Evolutionary conservation across 2,329 filamentous ascomycete genomes (phyloP).

Genomic region (Pleomassaria siparia): DNA sequence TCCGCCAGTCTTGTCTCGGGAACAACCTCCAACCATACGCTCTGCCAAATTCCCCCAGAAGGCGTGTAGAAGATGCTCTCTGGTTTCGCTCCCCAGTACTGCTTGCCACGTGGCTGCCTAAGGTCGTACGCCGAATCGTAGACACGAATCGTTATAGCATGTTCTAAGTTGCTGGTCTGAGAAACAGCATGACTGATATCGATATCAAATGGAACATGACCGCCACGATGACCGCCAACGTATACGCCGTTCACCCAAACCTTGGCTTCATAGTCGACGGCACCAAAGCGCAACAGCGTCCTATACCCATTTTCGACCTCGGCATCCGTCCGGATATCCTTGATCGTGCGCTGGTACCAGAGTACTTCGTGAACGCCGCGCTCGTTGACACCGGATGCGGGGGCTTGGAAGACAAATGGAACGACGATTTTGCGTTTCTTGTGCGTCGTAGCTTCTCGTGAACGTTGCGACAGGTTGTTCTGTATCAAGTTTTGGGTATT

Average conservation of each 20-base stretch:
- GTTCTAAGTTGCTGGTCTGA: constrained; percentile 7
- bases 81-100: constrained; percentile 64
- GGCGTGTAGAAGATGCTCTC: constrained; percentile 64
- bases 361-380: constrained; percentile 66
- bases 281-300: constrained; percentile 59
- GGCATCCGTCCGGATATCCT: constrained; percentile 51
- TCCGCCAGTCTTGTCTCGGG: constrained; percentile 57
- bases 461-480: constrained; percentile 46
- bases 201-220: constrained; percentile 60
- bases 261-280: constrained; percentile 63
- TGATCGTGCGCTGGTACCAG: constrained; percentile 62
- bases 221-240: constrained; percentile 59
- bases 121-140: constrained; percentile 66
- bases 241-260: constrained; percentile 59
- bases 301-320: constrained; percentile 45
- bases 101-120: constrained; percentile 67
- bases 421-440: constrained; percentile 60
- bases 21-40: constrained; percentile 59
- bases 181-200: constrained; percentile 58
- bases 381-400: constrained; percentile 64
- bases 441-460: constrained; percentile 32
- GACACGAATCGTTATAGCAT: constrained; percentile 58
- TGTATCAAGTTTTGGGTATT: constrained; percentile 52
- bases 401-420: constrained; percentile 66
- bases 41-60: constrained; percentile 61